Conservation (phyloP, 306 rosid genomes). For the Rubus idaeus region DNA sequence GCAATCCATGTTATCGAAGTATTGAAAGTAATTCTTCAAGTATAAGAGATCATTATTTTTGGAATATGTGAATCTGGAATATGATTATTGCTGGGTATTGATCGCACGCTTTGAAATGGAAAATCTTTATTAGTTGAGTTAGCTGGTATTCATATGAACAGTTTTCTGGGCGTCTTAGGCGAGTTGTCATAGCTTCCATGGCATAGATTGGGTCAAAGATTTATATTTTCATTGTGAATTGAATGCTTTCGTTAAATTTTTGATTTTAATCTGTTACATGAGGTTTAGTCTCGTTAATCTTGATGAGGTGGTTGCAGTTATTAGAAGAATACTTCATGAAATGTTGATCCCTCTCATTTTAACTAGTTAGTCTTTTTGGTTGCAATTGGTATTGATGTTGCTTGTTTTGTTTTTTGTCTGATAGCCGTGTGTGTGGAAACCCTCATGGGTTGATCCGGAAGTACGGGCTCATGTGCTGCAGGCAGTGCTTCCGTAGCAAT, state of each 20-base stretch:
- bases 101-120: background rate
- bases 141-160: background rate
- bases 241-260: too few relatives aligned
- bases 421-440: constrained; percentile 64
- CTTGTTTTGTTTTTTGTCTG: background rate
- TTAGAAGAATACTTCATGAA: too few relatives aligned
- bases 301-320: too few relatives aligned
- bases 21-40: too few relatives aligned
- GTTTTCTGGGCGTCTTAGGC: too few relatives aligned
- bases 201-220: too few relatives aligned
- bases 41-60: background rate
- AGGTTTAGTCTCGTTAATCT: too few relatives aligned
- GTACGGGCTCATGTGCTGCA: constrained; percentile 95
- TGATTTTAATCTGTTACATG: too few relatives aligned
- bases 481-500: constrained; percentile 96
- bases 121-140: background rate
- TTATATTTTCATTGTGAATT: too few relatives aligned
- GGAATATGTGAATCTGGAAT: background rate
- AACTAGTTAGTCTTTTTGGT: background rate
- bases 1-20: too few relatives aligned
- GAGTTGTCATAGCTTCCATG: too few relatives aligned
- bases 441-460: constrained; percentile 91
- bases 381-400: background rate
- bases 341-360: too few relatives aligned
- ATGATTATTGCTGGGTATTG: background rate